These are phyloP conservation scores for Colletotrichum tropicicola DNA, from an alignment of 2,329 filamentous ascomycete species.

Conservation along the genomic window DNA sequence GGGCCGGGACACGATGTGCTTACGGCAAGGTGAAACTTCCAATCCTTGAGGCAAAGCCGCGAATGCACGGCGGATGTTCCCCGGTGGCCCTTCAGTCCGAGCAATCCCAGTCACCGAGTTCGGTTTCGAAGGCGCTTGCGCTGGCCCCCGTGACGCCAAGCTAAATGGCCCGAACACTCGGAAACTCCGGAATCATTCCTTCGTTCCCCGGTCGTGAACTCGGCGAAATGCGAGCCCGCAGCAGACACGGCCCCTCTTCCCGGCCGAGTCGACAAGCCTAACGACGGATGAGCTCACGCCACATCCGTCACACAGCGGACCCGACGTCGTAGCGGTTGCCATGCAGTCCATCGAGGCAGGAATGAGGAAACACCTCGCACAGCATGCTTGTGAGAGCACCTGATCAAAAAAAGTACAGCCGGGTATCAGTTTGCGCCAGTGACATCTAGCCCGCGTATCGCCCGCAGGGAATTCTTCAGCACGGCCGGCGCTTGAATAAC, in stretches of 20 bases:
- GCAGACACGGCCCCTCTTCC: constrained; percentile 16
- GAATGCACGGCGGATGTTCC: constrained; percentile 19
- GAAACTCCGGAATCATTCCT: constrained; percentile 17
- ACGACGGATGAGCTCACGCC: not conserved
- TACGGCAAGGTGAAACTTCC: constrained; percentile 6
- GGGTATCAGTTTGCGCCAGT: too few relatives aligned
- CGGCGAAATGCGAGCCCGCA: constrained; percentile 16
- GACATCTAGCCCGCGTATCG: too few relatives aligned
- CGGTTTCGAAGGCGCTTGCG: constrained; percentile 11
- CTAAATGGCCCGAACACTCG: constrained; percentile 24
- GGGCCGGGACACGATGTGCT: too few relatives aligned
- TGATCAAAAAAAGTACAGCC: not conserved
- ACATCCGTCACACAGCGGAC: not conserved
- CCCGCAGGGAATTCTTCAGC: too few relatives aligned
- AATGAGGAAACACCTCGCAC: not conserved
- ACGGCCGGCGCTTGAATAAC: too few relatives aligned
- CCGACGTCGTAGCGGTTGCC: not conserved
- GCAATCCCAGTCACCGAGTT: constrained; percentile 17
- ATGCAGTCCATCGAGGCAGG: not conserved
- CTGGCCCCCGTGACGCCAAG: constrained; percentile 18
- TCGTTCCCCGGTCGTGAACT: constrained; percentile 26
- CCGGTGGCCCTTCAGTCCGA: constrained; percentile 16
- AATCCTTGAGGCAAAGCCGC: not conserved
- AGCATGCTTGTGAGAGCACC: not conserved
- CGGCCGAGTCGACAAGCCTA: constrained; percentile 8